Evolutionary conservation across 2,329 filamentous ascomycete species (phyloP), one percentile per base, ranked within the genome.

Genomic region (Arthrinium phaeospermum): DNA sequence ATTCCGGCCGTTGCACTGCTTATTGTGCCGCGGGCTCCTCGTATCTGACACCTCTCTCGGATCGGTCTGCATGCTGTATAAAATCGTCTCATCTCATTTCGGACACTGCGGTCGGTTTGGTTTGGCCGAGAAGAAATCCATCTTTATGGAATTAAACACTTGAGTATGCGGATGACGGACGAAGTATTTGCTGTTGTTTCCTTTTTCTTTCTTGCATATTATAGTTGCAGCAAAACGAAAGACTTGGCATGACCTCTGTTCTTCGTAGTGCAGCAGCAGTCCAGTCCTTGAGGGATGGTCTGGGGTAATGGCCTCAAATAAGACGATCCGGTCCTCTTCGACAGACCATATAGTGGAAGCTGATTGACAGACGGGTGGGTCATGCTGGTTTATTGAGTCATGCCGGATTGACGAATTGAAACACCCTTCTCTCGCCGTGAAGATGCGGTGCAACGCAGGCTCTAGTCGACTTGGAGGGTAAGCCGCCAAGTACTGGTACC

Each of bases 221-320:
- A 61, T 61, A 37, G 30, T 16, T 37, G 30, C 30, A n/a, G 53
- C 8, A 34, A 37, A 19, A 5, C 27, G 13, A 53, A 37, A 34
- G 13, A 16, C 27, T 30, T 34, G 27, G 5, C 51, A 57, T 57
- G 14, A 14, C 46, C n/a, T 49, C 46, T 22, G 46, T 49, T 22
- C 46, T 49, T 19, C 27, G 27, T 30, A 30, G 10, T 19, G n/a
- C n/a, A 7, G 22, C 16, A 22, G 6, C 16, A 47, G 8, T 10
- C 8, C 46, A n/a, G n/a, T 49, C 7, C 46, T 57, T 14, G 27
- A 27, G 53, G 53, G 53, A 34, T 37, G 53, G 53, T 61, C 53
- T 30, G 30, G 57, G 57, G 57, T n/a, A 64, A 64, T 64, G 57
- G 57, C 57, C 57, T 64, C 57, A 41, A 64, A 64, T 64, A 64